phyloP scores from a whole-genome alignment of 805 yeast genomes.

The Myxozyma neglecta region DNA sequence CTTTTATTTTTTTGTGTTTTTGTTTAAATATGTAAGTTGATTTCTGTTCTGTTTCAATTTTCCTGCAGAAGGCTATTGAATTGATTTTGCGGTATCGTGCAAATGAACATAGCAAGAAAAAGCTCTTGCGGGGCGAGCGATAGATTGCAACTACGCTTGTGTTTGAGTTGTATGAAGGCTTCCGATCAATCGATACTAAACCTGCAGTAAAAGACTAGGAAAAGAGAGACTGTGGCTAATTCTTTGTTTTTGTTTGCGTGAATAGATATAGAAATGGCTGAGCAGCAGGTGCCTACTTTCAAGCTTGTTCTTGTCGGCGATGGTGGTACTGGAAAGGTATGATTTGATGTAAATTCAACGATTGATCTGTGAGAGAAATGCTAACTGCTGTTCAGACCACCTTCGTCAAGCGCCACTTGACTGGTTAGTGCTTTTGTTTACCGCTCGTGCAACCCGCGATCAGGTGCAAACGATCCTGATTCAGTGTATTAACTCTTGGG shows the following conservation, averaged over 20 bases:
- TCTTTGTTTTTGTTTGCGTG: not conserved
- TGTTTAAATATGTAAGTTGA: no score
- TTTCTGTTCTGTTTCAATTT: no score
- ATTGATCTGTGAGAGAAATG: not conserved
- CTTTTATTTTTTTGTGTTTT: no score
- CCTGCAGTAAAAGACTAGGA: not conserved
- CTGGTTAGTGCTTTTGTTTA: slow-evolving; percentile 42
- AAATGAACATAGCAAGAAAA: no score
- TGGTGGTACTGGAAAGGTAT: slow-evolving; percentile 98
- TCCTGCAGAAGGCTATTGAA: no score
- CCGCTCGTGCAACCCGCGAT: not conserved
- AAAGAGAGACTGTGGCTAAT: not conserved
- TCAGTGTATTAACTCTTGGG: not conserved
- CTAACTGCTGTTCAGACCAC: slow-evolving; percentile 61
- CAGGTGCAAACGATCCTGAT: not conserved
- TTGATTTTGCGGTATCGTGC: no score
- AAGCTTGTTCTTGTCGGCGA: slow-evolving; percentile 99
- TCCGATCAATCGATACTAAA: not conserved
- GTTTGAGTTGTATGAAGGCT: no score
- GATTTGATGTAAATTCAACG: slow-evolving; percentile 29
- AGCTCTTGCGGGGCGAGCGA: no score
- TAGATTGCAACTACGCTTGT: no score
- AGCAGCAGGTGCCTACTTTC: slow-evolving; percentile 78
- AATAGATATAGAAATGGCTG: slow-evolving; percentile 21
- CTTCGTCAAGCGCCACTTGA: slow-evolving; percentile 98